A percentile compares a stretch with the other conserved stretches of the same genome.
Evolutionary conservation across 257 asterid genomes (phyloP).

Genomic region (Linaria vulgaris): DNA sequence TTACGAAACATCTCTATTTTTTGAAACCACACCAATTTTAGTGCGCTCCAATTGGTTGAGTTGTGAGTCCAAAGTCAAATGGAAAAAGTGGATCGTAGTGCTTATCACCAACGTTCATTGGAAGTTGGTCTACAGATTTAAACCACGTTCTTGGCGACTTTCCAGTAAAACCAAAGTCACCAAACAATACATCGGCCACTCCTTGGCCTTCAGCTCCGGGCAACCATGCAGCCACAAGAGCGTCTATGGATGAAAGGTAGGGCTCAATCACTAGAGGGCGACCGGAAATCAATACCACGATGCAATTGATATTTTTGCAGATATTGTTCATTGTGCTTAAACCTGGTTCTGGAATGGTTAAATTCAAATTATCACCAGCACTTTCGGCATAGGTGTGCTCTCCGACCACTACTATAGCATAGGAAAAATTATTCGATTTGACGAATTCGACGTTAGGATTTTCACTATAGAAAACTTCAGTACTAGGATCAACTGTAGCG

Average conservation of each 20-base stretch:
- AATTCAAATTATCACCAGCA: constrained; percentile 41
- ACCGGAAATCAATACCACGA: constrained; percentile 48
- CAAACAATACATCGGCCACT: constrained; percentile 34
- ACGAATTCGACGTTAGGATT: constrained; percentile 26
- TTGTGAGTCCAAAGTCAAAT: constrained; percentile 47
- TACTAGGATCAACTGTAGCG: constrained; percentile 33
- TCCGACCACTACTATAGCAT: constrained; percentile 57
- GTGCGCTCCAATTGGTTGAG: constrained; percentile 16
- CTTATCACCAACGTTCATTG: constrained; percentile 31
- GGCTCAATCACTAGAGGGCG: constrained; percentile 53
- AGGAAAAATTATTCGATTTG: constrained; percentile 29
- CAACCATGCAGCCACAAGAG: constrained; percentile 60
- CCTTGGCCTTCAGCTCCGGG: constrained; percentile 64
- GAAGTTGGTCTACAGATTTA: constrained; percentile 29
- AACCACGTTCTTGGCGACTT: constrained; percentile 34
- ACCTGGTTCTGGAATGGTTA: constrained; percentile 43
- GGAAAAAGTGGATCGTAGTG: constrained; percentile 44
- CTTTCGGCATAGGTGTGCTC: constrained; percentile 52
- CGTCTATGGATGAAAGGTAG: constrained; percentile 36
- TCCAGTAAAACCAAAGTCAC: constrained; percentile 31
- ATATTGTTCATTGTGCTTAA: constrained; percentile 34
- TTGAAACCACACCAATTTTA: background rate
- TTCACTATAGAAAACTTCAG: constrained; percentile 40
- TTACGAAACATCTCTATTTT: too few relatives aligned
- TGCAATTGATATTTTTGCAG: constrained; percentile 43